phyloP scores from a whole-genome alignment of 2,329 filamentous ascomycete genomes.

The Penicillium sp. region DNA sequence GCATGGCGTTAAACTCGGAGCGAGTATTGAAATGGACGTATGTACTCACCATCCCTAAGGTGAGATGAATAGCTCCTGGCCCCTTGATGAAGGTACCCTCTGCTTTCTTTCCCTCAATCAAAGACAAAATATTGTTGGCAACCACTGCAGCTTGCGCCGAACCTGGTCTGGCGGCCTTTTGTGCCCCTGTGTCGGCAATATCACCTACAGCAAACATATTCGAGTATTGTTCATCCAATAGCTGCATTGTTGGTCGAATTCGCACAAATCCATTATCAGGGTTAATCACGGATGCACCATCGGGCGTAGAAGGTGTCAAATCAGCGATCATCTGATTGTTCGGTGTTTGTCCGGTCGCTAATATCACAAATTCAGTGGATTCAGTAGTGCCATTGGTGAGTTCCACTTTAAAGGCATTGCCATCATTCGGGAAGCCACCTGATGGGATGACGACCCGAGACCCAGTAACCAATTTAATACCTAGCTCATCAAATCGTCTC shows the following conservation, averaged over 20 bases:
- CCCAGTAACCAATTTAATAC: slow-evolving; percentile 35
- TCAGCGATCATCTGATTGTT: slow-evolving; percentile 46
- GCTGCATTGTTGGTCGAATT: slow-evolving; percentile 39
- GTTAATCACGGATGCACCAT: slow-evolving; percentile 32
- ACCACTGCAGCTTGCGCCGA: slow-evolving; percentile 36
- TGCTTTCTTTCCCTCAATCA: slow-evolving; percentile 34
- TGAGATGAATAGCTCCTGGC: slow-evolving; percentile 40
- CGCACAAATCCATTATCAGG: slow-evolving; percentile 40
- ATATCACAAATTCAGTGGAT: slow-evolving; percentile 48
- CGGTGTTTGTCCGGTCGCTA: slow-evolving; percentile 54
- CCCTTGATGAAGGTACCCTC: slow-evolving; percentile 31
- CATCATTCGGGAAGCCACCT: slow-evolving; percentile 32
- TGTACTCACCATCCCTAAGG: slow-evolving; percentile 37
- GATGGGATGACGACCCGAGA: slow-evolving; percentile 33
- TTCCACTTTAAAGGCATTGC: slow-evolving; percentile 30
- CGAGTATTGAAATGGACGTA: not conserved
- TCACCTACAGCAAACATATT: slow-evolving; percentile 42
- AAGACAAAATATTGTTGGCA: slow-evolving; percentile 37
- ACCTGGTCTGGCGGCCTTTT: slow-evolving; percentile 41
- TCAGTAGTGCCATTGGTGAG: slow-evolving; percentile 36
- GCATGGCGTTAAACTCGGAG: not conserved
- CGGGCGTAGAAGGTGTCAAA: slow-evolving; percentile 30
- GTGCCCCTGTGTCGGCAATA: slow-evolving; percentile 41
- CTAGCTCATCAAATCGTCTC: slow-evolving; percentile 38
- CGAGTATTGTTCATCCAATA: slow-evolving; percentile 33